Evolutionary conservation across 768 basidiomycete genomes (phyloP).

Genomic region (Tulasnella sp.): DNA sequence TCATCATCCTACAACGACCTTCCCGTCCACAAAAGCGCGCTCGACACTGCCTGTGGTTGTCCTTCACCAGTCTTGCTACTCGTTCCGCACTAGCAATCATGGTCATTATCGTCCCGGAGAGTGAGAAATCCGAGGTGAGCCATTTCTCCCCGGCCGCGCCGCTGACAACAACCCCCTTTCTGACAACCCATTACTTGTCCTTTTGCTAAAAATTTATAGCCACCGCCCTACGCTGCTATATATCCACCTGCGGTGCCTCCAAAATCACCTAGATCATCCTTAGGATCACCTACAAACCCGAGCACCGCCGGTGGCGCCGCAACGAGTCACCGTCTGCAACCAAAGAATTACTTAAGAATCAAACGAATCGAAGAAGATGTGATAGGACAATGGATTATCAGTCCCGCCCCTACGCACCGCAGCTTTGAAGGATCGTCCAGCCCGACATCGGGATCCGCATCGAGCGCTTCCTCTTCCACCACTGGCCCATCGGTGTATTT

Average conservation of each 20-base stretch:
- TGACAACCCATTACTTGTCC: neutral
- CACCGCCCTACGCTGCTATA: constrained; percentile 1
- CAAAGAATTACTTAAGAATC: constrained; percentile 7
- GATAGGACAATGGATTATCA: constrained; percentile 5
- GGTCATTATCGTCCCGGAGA: constrained; percentile 1
- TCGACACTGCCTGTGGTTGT: no score
- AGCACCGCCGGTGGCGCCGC: neutral
- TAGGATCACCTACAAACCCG: neutral
- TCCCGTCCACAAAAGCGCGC: no score
- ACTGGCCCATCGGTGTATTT: neutral
- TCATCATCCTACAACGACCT: no score
- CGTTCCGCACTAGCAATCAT: no score
- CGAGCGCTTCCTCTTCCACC: neutral
- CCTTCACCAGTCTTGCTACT: no score
- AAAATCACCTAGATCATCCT: neutral
- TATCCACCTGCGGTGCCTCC: neutral
- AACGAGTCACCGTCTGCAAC: neutral
- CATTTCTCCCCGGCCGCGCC: neutral
- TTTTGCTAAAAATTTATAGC: neutral
- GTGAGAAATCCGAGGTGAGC: neutral
- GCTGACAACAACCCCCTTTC: neutral
- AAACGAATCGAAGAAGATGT: constrained; percentile 9
- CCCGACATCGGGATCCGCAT: neutral
- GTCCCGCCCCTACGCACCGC: neutral
- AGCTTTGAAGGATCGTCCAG: neutral